Evolutionary conservation across 2,329 filamentous ascomycete genomes (phyloP).

Genomic region (Fusarium protoensiforme): DNA sequence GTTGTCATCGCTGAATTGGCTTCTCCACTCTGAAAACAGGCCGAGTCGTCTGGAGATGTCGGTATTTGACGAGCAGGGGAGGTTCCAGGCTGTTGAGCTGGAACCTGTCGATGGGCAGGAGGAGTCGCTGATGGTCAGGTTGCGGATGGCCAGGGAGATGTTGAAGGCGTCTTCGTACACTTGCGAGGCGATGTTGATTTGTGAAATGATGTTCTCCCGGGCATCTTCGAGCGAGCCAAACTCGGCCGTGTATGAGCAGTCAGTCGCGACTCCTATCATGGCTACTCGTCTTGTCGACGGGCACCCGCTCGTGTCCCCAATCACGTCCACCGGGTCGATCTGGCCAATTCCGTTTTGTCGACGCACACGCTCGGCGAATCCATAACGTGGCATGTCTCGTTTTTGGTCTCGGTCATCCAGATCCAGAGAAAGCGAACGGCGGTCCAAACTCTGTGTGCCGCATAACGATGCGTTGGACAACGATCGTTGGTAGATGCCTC

Average conservation of each 20-base stretch:
- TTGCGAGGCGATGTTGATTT: conserved; percentile 85
- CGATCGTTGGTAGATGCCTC: not conserved
- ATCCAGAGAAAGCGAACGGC: not conserved
- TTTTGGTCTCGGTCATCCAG: not conserved
- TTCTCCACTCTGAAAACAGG: conserved; percentile 85
- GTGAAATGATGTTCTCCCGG: conserved; percentile 77
- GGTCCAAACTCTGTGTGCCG: not conserved
- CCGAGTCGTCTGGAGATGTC: conserved; percentile 80
- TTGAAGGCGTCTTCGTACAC: conserved; percentile 90
- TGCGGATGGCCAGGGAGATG: conserved; percentile 84
- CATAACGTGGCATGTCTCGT: not conserved
- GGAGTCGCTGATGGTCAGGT: conserved; percentile 77
- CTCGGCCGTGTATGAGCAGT: conserved; percentile 81
- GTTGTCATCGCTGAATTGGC: conserved; percentile 74
- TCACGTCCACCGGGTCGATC: conserved; percentile 46
- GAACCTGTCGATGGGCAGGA: conserved; percentile 73
- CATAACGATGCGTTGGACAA: not conserved
- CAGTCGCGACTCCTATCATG: conserved; percentile 88
- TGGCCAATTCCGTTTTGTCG: conserved; percentile 1
- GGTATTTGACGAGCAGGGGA: conserved; percentile 68
- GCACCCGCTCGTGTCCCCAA: conserved; percentile 82
- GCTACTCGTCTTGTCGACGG: conserved; percentile 84
- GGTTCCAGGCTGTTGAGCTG: conserved; percentile 79
- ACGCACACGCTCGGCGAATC: not conserved
- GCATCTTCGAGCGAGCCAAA: conserved; percentile 73